A percentile compares a stretch with the other conserved stretches of the same genome.
These are phyloP conservation scores for Lasiosphaeria hispida DNA, from an alignment of 495 filamentous ascomycete species.

Conservation along the genomic window DNA sequence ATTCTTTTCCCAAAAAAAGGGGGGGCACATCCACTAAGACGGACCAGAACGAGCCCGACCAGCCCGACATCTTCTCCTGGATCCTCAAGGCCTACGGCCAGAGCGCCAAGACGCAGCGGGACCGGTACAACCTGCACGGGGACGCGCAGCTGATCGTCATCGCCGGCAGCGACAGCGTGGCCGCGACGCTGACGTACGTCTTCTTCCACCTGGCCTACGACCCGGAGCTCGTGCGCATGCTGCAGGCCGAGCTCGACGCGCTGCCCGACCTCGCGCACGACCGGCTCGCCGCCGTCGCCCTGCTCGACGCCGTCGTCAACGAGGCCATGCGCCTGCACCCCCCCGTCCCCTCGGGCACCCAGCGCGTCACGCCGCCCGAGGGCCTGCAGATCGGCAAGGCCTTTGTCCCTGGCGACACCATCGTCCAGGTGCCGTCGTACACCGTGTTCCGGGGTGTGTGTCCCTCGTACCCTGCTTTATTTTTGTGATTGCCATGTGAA, in stretches of 20 bases:
- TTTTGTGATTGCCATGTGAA: neutral
- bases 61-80: conserved; percentile 38
- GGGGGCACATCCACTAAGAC: neutral
- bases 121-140: conserved; percentile 33
- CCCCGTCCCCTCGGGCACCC: conserved; percentile 13
- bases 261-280: conserved; percentile 23
- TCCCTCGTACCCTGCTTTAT: neutral
- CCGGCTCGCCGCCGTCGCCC: conserved; percentile 8
- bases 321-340: conserved; percentile 22
- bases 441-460: conserved; percentile 22
- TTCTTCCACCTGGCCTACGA: conserved; percentile 51
- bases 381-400: conserved; percentile 23
- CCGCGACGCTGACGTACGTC: conserved; percentile 45
- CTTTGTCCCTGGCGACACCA: conserved; percentile 28
- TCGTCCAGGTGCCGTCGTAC: conserved; percentile 16
- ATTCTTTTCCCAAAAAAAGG: neutral
- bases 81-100: conserved; percentile 38
- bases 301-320: conserved; percentile 17
- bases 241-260: conserved; percentile 42
- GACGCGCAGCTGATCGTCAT: conserved; percentile 43
- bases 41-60: conserved; percentile 32
- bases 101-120: conserved; percentile 31
- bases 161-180: conserved; percentile 53
- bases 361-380: conserved; percentile 37
- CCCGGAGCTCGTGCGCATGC: conserved; percentile 31